phyloP scores from a whole-genome alignment of 352 stramenopile species.

The Pythium aristosporum region DNA sequence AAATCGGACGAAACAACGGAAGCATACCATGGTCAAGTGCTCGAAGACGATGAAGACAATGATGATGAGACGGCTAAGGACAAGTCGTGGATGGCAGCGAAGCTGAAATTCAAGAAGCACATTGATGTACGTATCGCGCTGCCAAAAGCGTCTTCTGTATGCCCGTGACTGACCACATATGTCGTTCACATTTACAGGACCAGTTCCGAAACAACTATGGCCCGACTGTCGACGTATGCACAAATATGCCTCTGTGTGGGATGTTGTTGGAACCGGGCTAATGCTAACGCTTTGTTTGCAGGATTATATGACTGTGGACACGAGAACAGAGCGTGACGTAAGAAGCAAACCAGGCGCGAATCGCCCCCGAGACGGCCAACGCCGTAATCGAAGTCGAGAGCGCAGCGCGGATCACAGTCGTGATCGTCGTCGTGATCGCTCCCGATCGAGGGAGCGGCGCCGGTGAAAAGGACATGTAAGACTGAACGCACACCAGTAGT shows the following conservation, averaged over 20 bases:
- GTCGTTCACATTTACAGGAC: constrained; percentile 37
- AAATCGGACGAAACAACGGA: constrained; percentile 21
- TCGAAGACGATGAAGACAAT: constrained; percentile 46
- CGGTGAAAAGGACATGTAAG: constrained; percentile 2
- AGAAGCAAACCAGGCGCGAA: constrained; percentile 1
- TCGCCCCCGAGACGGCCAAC: not conserved
- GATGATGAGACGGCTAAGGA: constrained; percentile 39
- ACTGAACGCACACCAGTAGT: not conserved
- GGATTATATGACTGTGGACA: constrained; percentile 77
- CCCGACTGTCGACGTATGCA: constrained; percentile 47
- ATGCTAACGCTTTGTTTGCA: constrained; percentile 16
- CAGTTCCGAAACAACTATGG: constrained; percentile 67
- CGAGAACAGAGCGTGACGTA: constrained; percentile 8
- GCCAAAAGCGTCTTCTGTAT: not conserved
- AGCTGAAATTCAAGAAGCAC: constrained; percentile 89
- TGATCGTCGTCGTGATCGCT: constrained; percentile 7
- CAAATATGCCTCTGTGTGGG: not conserved
- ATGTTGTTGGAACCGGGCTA: not conserved
- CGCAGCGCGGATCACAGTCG: not conserved
- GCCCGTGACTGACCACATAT: not conserved
- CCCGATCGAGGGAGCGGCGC: constrained; percentile 16
- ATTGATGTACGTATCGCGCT: constrained; percentile 64
- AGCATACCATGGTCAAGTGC: constrained; percentile 66
- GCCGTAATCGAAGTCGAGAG: constrained; percentile 6
- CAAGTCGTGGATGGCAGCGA: constrained; percentile 82